Conservation (phyloP, 75 land plant genomes). For the Sequoia sempervirens region DNA sequence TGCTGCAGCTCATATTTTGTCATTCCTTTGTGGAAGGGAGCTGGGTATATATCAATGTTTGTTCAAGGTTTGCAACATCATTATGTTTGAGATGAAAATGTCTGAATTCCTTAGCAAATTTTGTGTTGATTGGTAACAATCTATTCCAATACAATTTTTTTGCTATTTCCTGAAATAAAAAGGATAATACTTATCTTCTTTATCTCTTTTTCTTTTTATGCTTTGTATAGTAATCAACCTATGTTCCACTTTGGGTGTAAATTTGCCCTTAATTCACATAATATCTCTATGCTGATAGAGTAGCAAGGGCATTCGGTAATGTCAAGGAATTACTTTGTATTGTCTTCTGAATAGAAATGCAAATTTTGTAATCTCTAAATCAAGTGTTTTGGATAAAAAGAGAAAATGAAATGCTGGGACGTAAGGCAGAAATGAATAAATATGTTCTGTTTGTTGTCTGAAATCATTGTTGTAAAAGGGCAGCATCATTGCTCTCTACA, state of each 20-base stretch:
- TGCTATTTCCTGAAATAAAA: not conserved
- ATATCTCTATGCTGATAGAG: not conserved
- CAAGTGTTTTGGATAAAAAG: too few species aligned
- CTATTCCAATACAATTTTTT: not conserved
- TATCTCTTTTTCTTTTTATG: not conserved
- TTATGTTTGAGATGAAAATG: not conserved
- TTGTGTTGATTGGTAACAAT: too few species aligned
- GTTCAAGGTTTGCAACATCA: conserved; percentile 56
- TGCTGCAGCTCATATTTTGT: conserved; percentile 80
- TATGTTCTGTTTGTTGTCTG: not conserved
- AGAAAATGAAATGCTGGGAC: not conserved
- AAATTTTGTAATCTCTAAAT: not conserved
- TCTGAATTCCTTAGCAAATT: too few species aligned
- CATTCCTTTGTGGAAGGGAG: conserved; percentile 73
- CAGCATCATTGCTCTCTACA: not conserved
- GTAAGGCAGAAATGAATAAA: not conserved
- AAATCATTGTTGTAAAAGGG: not conserved
- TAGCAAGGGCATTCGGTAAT: not conserved
- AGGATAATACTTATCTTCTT: not conserved
- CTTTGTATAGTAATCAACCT: not conserved
- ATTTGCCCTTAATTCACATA: not conserved
- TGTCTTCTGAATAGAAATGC: not conserved
- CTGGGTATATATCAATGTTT: conserved; percentile 80
- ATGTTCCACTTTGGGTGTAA: not conserved
- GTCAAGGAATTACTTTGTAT: not conserved